Evolutionary conservation across 2,329 filamentous ascomycete genomes (phyloP).

Genomic region (Aspergillus quadricinctus): DNA sequence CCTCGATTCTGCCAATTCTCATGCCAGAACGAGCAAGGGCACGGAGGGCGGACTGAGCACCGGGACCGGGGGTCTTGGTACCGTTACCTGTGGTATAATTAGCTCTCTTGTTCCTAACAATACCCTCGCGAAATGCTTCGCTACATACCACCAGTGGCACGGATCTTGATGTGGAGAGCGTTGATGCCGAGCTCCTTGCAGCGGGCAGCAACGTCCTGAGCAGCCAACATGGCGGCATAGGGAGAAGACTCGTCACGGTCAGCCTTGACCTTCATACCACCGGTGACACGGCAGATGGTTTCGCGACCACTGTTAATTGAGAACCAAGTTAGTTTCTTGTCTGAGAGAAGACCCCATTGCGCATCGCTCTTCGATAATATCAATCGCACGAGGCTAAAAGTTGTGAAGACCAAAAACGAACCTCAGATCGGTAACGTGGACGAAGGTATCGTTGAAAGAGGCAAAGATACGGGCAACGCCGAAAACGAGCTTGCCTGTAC

Average conservation of each 20-base stretch:
- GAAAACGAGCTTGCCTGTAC: constrained; percentile 87
- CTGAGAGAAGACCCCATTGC: not conserved
- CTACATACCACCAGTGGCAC: constrained; percentile 87
- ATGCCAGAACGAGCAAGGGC: constrained; percentile 98
- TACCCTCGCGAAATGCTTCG: not conserved
- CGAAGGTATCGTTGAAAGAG: constrained; percentile 89
- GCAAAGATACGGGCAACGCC: constrained; percentile 98
- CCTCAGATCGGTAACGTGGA: constrained; percentile 99
- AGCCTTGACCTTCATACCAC: constrained; percentile 99
- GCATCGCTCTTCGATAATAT: constrained; percentile 6
- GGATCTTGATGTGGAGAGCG: constrained; percentile 99
- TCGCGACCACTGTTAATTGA: constrained; percentile 75
- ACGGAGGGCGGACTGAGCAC: constrained; percentile 98
- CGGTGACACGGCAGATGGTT: constrained; percentile 99
- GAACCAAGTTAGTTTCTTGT: constrained; percentile 7
- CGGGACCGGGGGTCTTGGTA: constrained; percentile 99
- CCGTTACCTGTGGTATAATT: constrained; percentile 68
- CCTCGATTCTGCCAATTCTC: constrained; percentile 99
- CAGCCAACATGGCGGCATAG: constrained; percentile 99
- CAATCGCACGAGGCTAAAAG: not conserved
- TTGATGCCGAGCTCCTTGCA: constrained; percentile 85
- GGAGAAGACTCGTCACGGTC: constrained; percentile 99
- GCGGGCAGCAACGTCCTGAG: constrained; percentile 92
- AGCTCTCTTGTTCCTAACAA: not conserved
- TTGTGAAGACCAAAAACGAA: constrained; percentile 43